These are phyloP conservation scores for Trichosporon sp. DNA, from an alignment of 1,284 basidiomycete species.

Conservation along the genomic window DNA sequence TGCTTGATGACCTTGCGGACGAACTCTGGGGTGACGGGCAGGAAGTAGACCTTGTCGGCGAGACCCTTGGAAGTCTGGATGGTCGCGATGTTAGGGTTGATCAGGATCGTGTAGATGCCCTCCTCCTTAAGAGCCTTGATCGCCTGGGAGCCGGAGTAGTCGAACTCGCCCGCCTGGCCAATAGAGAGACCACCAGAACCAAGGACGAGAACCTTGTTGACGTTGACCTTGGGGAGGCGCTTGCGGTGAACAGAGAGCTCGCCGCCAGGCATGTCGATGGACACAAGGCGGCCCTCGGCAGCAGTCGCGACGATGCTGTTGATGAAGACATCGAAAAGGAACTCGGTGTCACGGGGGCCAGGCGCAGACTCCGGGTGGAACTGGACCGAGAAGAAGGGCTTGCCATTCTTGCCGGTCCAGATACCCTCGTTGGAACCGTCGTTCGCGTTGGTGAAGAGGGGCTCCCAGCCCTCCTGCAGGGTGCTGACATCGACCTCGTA, in stretches of 20 bases:
- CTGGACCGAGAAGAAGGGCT: constrained; percentile 97
- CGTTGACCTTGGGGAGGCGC: constrained; percentile 65
- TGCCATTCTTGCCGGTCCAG: constrained; percentile 69
- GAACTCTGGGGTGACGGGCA: constrained; percentile 96
- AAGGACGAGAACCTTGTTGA: constrained; percentile 91
- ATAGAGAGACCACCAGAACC: constrained; percentile 98
- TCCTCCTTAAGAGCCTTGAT: constrained; percentile 99
- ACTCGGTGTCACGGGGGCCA: constrained; percentile 98
- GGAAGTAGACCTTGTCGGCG: constrained; percentile 98
- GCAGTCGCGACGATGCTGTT: constrained; percentile 75
- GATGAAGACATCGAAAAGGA: constrained; percentile 97
- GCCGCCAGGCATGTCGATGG: constrained; percentile 83
- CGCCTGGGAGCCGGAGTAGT: constrained; percentile 97
- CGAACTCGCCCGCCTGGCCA: constrained; percentile 97
- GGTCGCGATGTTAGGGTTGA: constrained; percentile 99
- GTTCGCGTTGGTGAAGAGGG: constrained; percentile 94
- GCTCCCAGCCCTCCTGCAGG: constrained; percentile 81
- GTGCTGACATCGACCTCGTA: constrained; percentile 84
- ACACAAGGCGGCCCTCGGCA: constrained; percentile 60
- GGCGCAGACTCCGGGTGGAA: constrained; percentile 99
- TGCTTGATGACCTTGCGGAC: constrained; percentile 97
- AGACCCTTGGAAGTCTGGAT: constrained; percentile 96
- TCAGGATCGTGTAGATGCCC: constrained; percentile 95
- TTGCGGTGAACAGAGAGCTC: constrained; percentile 68
- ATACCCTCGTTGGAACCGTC: constrained; percentile 97